phyloP scores from a whole-genome alignment of 140 eudicot species.

The Bidens hawaiensis region DNA sequence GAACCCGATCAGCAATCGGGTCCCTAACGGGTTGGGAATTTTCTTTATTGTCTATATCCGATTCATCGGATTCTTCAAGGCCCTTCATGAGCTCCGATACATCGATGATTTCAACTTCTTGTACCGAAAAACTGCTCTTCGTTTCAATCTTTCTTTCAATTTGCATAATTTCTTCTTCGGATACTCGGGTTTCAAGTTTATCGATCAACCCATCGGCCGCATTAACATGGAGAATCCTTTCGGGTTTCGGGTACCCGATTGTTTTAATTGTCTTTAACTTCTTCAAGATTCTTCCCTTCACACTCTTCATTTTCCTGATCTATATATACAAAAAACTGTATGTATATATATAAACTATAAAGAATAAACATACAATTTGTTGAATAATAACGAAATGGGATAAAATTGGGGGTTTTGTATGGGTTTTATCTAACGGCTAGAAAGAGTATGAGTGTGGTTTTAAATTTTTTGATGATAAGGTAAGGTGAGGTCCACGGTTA shows the following conservation, averaged over 20 bases:
- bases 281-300: conserved; percentile 67
- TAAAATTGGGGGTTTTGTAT: conserved; percentile 25
- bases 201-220: conserved; percentile 60
- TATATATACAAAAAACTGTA: conserved; percentile 11
- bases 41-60: conserved; percentile 52
- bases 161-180: conserved; percentile 25
- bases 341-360: conserved; percentile 4
- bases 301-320: conserved; percentile 42
- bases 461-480: conserved; percentile 18
- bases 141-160: conserved; percentile 18
- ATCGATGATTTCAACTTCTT: conserved; percentile 59
- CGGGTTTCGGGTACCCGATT: conserved; percentile 67
- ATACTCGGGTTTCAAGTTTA: conserved; percentile 15
- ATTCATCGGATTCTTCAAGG: conserved; percentile 46
- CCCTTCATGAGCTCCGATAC: conserved; percentile 70
- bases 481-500: conserved; percentile 23
- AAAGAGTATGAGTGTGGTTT: conserved; percentile 20
- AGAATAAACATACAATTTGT: conserved; percentile 7
- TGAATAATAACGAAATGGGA: conserved; percentile 22
- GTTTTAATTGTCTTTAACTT: conserved; percentile 67
- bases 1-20: conserved; percentile 3
- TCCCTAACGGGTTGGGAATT: conserved; percentile 34
- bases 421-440: conserved; percentile 41
- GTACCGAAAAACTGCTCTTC: conserved; percentile 20
- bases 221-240: conserved; percentile 50